phyloP scores from a whole-genome alignment of 352 stramenopile species.

The Pythium insidiosum region DNA sequence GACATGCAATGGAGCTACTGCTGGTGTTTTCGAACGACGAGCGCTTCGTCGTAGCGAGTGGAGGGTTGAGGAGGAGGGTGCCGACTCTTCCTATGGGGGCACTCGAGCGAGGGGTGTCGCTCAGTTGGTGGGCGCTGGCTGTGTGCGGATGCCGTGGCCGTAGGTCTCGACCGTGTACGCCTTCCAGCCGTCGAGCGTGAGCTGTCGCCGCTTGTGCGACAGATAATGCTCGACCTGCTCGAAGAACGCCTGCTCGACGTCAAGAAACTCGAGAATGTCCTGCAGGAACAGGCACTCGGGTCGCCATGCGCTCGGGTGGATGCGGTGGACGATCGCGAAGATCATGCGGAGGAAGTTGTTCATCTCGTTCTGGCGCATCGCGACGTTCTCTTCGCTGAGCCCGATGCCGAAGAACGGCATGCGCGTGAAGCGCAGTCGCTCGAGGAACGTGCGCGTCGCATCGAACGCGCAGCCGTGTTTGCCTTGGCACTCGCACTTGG shows the following conservation, averaged over 20 bases:
- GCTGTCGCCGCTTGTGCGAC: slow-evolving; percentile 49
- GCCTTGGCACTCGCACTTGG: slow-evolving; percentile 35
- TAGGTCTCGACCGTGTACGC: slow-evolving; percentile 64
- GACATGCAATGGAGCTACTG: too few relatives aligned
- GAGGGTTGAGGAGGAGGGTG: too few relatives aligned
- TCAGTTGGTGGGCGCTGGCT: too few relatives aligned
- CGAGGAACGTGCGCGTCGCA: slow-evolving; percentile 58
- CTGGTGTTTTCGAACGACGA: too few relatives aligned
- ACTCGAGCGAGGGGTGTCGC: too few relatives aligned
- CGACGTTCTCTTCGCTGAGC: slow-evolving; percentile 36
- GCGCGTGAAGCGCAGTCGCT: slow-evolving; percentile 65
- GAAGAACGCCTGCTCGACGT: slow-evolving; percentile 67
- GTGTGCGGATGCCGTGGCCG: slow-evolving; percentile 57
- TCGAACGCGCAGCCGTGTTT: slow-evolving; percentile 60
- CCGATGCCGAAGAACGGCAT: slow-evolving; percentile 60
- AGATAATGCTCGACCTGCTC: slow-evolving; percentile 61
- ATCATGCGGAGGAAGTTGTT: slow-evolving; percentile 80
- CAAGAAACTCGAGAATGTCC: slow-evolving; percentile 72
- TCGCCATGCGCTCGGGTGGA: slow-evolving; percentile 57
- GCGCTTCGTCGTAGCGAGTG: too few relatives aligned
- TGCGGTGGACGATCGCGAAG: slow-evolving; percentile 72
- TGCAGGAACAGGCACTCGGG: slow-evolving; percentile 72
- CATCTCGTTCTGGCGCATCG: slow-evolving; percentile 66
- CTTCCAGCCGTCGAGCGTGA: slow-evolving; percentile 77
- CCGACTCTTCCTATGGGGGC: too few relatives aligned